Evolutionary conservation across 768 basidiomycete genomes (phyloP).

Genomic region (Termitomyces sp.): DNA sequence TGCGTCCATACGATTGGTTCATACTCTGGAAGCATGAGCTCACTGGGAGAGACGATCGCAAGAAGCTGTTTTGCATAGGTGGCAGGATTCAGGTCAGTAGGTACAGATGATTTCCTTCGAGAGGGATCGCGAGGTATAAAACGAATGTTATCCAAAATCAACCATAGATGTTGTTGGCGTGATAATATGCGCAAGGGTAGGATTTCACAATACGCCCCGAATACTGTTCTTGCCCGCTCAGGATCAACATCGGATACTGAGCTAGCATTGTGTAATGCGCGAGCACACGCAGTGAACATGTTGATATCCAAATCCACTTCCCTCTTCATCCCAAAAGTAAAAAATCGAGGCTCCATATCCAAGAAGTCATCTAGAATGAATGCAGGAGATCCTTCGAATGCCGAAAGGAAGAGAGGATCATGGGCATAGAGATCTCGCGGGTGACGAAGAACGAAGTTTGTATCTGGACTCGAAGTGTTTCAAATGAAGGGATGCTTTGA

Average conservation of each 20-base stretch:
- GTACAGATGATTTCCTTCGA: background rate
- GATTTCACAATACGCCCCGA: conserved; percentile 27
- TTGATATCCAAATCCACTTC: conserved; percentile 25
- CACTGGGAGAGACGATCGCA: conserved; percentile 31
- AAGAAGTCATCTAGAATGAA: conserved; percentile 29
- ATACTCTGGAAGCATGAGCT: conserved; percentile 34
- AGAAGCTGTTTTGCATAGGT: conserved; percentile 25
- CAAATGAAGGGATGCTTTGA: background rate
- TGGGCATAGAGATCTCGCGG: conserved; percentile 31
- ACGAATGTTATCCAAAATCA: conserved; percentile 24
- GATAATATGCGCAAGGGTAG: conserved; percentile 27
- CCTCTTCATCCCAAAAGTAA: conserved; percentile 26
- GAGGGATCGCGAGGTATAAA: conserved; percentile 38
- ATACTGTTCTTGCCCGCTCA: conserved; percentile 28
- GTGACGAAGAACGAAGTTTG: conserved; percentile 17
- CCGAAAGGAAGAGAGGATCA: conserved; percentile 30
- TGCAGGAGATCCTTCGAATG: conserved; percentile 25
- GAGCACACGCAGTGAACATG: conserved; percentile 34
- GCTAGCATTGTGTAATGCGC: conserved; percentile 23
- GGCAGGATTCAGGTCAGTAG: conserved; percentile 14
- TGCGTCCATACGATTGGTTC: conserved; percentile 49
- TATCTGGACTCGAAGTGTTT: conserved; percentile 28
- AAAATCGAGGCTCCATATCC: conserved; percentile 25
- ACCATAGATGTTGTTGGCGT: conserved; percentile 21
- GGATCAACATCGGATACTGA: conserved; percentile 8